Percentiles rank a stretch among this genome's conserved stretches.
These are phyloP conservation scores for Tubosaeta brunneosetosa DNA, from an alignment of 768 basidiomycete genomes.

Conservation along the genomic window DNA sequence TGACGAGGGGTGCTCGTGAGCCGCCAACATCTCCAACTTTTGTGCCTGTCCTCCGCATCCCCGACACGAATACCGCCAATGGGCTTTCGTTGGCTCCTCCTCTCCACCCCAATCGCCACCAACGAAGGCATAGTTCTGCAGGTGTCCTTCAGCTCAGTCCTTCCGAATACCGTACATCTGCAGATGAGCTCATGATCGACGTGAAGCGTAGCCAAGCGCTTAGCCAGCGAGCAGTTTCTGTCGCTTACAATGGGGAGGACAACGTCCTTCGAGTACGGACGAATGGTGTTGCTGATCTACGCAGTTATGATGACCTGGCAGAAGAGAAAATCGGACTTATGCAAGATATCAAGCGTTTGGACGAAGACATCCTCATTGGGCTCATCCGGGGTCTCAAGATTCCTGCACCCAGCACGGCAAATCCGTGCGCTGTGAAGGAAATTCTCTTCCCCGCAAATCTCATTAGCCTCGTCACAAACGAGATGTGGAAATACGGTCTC, in stretches of 20 bases:
- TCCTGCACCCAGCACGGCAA: constrained; percentile 82
- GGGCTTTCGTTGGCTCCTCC: constrained; percentile 38
- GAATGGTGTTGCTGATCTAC: constrained; percentile 67
- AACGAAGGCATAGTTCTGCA: constrained; percentile 83
- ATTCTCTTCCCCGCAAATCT: constrained; percentile 98
- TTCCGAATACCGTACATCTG: constrained; percentile 64
- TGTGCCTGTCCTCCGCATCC: constrained; percentile 66
- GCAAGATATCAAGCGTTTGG: constrained; percentile 83
- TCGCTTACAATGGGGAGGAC: constrained; percentile 83
- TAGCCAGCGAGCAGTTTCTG: constrained; percentile 82
- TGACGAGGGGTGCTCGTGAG: constrained; percentile 73
- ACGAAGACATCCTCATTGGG: constrained; percentile 90
- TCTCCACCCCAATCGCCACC: constrained; percentile 50
- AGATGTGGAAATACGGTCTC: constrained; percentile 99
- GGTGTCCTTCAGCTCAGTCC: constrained; percentile 63
- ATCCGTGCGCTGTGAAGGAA: constrained; percentile 92
- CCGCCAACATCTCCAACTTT: constrained; percentile 83
- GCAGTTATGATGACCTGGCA: constrained; percentile 78
- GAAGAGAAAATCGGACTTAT: constrained; percentile 95
- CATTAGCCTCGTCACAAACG: constrained; percentile 96
- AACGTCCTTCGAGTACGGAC: constrained; percentile 59
- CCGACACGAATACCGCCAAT: constrained; percentile 41
- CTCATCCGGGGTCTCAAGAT: constrained; percentile 91
- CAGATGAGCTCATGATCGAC: constrained; percentile 72
- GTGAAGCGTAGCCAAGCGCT: constrained; percentile 66